A percentile compares a stretch with the other conserved stretches of the same genome.
Evolutionary conservation across 129 eudicot genomes (phyloP).

Genomic region (Saposhnikovia divaricata): DNA sequence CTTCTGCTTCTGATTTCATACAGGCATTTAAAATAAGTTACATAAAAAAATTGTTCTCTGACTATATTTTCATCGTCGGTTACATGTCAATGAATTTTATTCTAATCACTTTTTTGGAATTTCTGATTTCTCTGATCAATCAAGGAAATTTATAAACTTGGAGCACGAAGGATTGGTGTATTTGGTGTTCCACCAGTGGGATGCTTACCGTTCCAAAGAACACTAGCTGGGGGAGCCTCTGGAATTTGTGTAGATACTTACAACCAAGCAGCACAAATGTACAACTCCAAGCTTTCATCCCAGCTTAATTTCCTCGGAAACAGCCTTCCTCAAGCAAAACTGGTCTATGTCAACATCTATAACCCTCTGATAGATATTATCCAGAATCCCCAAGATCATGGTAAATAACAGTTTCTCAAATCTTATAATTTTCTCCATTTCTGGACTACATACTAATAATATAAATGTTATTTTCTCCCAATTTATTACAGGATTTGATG

Average conservation of each 20-base stretch:
- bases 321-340: constrained; percentile 15
- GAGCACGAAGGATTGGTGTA: constrained; percentile 27
- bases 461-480: neutral
- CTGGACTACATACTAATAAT: neutral
- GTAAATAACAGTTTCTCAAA: constrained; percentile 11
- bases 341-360: constrained; percentile 39
- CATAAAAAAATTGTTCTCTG: too few relatives aligned
- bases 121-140: neutral
- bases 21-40: neutral
- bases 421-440: neutral
- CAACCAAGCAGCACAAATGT: constrained; percentile 37
- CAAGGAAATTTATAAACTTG: constrained; percentile 27
- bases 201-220: constrained; percentile 55
- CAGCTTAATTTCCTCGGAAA: constrained; percentile 19
- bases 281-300: constrained; percentile 27
- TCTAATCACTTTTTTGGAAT: neutral
- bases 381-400: constrained; percentile 33
- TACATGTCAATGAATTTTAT: neutral
- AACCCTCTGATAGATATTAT: constrained; percentile 28
- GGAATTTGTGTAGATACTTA: constrained; percentile 27
- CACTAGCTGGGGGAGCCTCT: constrained; percentile 26
- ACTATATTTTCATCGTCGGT: neutral
- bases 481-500: constrained; percentile 18
- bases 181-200: constrained; percentile 34
- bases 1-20: neutral